Conservation (phyloP, 139 green algal species). For the Chlamydomonas schloesseri region DNA sequence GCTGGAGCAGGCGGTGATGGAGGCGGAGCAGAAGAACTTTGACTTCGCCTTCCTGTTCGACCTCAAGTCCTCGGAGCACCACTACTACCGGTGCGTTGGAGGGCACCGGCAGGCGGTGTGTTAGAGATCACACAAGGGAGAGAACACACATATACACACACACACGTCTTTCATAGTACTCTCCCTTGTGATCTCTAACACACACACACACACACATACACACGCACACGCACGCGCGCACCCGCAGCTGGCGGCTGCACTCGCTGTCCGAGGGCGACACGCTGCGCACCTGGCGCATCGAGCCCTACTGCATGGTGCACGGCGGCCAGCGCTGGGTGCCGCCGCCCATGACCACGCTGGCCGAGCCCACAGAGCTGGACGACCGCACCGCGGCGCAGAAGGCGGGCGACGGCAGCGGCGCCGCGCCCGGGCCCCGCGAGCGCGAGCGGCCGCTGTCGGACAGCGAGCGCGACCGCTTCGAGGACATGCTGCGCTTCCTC, state of each 20-base stretch:
- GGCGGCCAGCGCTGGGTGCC: conserved; percentile 71
- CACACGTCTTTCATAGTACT: no score
- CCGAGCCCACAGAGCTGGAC: conserved; percentile 4
- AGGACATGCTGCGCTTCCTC: conserved; percentile 89
- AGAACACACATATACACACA: no score
- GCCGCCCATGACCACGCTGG: conserved; percentile 64
- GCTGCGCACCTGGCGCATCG: conserved; percentile 87
- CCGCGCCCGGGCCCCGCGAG: neutral
- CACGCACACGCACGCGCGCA: no score
- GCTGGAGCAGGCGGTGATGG: conserved; percentile 83
- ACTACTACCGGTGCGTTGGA: conserved; percentile 88
- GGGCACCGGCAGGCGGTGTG: no score
- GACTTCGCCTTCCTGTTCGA: conserved; percentile 95
- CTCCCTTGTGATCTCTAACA: no score
- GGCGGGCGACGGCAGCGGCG: neutral
- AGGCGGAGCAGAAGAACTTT: conserved; percentile 80
- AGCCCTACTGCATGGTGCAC: conserved; percentile 94
- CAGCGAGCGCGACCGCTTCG: conserved; percentile 84
- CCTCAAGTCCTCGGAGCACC: conserved; percentile 80
- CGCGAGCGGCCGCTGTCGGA: conserved; percentile 68
- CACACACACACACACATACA: no score
- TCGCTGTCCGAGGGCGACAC: conserved; percentile 84
- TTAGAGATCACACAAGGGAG: no score
- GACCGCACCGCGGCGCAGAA: conserved; percentile 44
- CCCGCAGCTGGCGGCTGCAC: conserved; percentile 81